Base-by-base conservation (phyloP, 2,329 filamentous ascomycete species). In the Aspergillus vadensis region DNA sequence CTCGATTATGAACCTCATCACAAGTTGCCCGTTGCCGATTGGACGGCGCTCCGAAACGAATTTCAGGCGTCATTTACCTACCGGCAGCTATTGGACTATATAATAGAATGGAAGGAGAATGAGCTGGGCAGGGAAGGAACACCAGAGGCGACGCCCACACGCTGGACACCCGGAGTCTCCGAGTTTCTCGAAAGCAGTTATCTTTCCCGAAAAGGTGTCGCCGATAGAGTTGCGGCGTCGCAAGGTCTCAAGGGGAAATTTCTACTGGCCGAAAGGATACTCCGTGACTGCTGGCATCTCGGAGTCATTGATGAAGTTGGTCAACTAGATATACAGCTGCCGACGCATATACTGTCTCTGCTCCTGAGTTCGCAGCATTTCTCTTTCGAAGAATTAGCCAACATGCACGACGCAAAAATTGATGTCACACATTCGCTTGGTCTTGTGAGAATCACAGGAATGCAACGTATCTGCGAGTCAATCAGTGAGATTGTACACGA, bases 201-300 rank as follows among this genome's bases (percentile, higher is more conserved):
- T 10, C 57, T 39, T 17, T 49, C 58, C 9, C 60, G 62, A 41
- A 61, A 60, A 32, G 52, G 57, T 27, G 58, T 65, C 49, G 55
- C 71, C 14, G 57, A 65, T 51, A 68, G 69, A 44, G 58, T 70
- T 51, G 59, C 63, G 15, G 58, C 57, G n/a, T 27, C 69, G 9
- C 65, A 67, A 36, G 58, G 61, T 23, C 59, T 72, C 30, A 71
- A 66, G 27, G 69, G 69, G 3, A 79, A 79, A 52, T 41, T 67
- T n/a, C 52, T 69, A 8, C 55, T 76, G 21, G 70, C 70, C 15
- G 75, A 79, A 60, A 69, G 56, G 36, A 74, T 79, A 36, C 67
- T 78, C 50, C 73, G 77, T 41, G 70, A 77, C 44, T 76, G 72
- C 66, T 79, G 77, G 77, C 61, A 74, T 32, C 63, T 79, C 21